A percentile compares a stretch with the other conserved stretches of the same genome.
phyloP scores from a whole-genome alignment of 2,329 filamentous ascomycete genomes.

The Neopestalotiopsis rosae region DNA sequence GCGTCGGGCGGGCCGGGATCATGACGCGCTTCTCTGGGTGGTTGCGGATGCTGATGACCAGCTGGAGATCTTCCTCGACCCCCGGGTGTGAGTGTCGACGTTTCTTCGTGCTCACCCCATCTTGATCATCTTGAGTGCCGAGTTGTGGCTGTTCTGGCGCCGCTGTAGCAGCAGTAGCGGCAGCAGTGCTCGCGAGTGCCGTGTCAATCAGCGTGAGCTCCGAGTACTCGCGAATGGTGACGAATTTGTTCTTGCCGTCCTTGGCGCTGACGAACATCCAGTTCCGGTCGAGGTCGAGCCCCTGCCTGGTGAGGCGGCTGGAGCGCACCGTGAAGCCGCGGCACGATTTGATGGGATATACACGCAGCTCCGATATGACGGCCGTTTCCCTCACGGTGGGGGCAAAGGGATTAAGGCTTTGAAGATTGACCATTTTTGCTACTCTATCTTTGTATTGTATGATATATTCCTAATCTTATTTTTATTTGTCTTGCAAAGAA shows the following conservation, averaged over 20 bases:
- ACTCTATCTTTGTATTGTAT: neutral
- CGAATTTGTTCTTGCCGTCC: slow-evolving; percentile 47
- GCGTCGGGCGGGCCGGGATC: slow-evolving; percentile 60
- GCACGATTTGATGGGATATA: slow-evolving; percentile 72
- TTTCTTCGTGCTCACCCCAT: no score
- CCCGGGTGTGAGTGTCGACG: neutral
- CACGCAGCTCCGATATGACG: slow-evolving; percentile 42
- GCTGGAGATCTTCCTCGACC: slow-evolving; percentile 37
- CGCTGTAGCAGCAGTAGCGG: neutral
- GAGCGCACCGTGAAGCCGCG: slow-evolving; percentile 62
- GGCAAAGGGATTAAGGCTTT: slow-evolving; percentile 9
- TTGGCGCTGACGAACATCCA: slow-evolving; percentile 69
- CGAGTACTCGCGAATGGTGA: slow-evolving; percentile 66
- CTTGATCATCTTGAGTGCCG: no score
- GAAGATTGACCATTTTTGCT: slow-evolving; percentile 8
- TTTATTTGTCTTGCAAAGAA: neutral
- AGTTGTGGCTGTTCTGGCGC: neutral
- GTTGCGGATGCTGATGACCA: slow-evolving; percentile 53
- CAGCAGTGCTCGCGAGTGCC: neutral
- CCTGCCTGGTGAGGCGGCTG: slow-evolving; percentile 57
- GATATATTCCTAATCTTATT: neutral
- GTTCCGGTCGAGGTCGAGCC: slow-evolving; percentile 65
- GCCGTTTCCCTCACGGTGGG: slow-evolving; percentile 4
- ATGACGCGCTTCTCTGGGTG: slow-evolving; percentile 41
- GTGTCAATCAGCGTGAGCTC: slow-evolving; percentile 66